Base-by-base conservation (phyloP, 208 protist species). In the Trypanosoma congolense region DNA sequence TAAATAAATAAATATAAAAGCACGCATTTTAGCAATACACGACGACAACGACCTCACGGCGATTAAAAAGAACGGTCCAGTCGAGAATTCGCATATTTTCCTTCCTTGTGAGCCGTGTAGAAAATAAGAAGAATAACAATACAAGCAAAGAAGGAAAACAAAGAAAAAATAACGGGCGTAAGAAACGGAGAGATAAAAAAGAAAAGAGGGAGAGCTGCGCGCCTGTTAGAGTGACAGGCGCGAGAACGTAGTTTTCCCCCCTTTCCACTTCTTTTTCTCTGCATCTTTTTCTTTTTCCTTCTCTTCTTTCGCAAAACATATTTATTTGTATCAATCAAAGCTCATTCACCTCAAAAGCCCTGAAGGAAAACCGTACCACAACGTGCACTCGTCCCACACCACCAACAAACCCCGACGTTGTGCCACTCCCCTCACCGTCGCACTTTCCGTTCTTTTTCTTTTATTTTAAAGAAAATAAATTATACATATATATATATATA, bases 1-100 rank as follows among this genome's bases (percentile, higher is more conserved):
- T 56, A 47, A 65, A 30, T 31, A 43, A 42, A 54, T 54, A 22
- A 29, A 30, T 33, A 18, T 0, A 54, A 10, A 49, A 49, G 14
- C 10, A n/a, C 44, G n/a, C n/a, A n/a, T n/a, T 42, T 38, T 38
- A 38, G 33, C 33, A 38, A 12, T 12, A 47, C 8, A 47, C 10
- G 21, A 18, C 18, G 18, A 47, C 42, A 47, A 47, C 42, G 18
- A 47, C 42, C 14, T 9, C 10, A 41, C 14, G 35, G 14, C n/a
- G n/a, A 38, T 16, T 38, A 24, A 47, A 47, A 47, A 47, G 16
- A 21, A 47, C 21, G 18, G 18, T 14, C 14, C 10, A 41, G 14
- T n/a, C 35, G 14, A 41, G 14, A 41, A 41, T n/a, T 41, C 35
- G 14, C 14, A 41, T 14, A 14, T 41, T n/a, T n/a, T 41, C 14